Conservation (phyloP, 1,139 yeast genomes). For the Lodderomyces pseudojiufengensis region DNA sequence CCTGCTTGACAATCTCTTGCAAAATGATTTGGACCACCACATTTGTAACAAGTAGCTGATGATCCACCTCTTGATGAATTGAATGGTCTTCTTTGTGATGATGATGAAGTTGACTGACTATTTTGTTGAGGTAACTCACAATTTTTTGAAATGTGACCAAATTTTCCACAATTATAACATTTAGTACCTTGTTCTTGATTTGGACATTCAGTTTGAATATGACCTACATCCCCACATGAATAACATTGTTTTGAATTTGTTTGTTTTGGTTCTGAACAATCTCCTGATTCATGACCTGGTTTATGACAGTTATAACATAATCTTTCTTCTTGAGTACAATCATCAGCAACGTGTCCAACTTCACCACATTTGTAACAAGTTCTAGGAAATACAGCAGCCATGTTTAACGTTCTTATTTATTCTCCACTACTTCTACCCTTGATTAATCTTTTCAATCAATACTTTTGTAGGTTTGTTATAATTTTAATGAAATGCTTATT, state of each 20-base stretch:
- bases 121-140: conserved; percentile 39
- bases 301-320: conserved; percentile 90
- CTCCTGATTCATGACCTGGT: conserved; percentile 87
- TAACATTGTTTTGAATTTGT: conserved; percentile 83
- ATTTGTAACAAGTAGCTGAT: conserved; percentile 73
- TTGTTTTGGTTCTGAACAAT: conserved; percentile 84
- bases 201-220: conserved; percentile 67
- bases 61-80: conserved; percentile 22
- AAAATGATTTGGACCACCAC: conserved; percentile 92
- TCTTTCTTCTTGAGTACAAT: conserved; percentile 77
- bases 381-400: conserved; percentile 64
- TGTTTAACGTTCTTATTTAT: conserved; percentile 12
- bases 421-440: conserved; percentile 2
- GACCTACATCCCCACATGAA: conserved; percentile 77
- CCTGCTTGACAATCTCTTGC: conserved; percentile 88
- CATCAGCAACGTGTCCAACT: conserved; percentile 87
- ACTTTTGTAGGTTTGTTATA: no score
- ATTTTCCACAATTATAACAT: conserved; percentile 60
- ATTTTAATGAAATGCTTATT: no score
- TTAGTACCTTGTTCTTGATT: conserved; percentile 47
- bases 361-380: conserved; percentile 92
- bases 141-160: conserved; percentile 80
- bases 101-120: conserved; percentile 11
- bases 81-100: conserved; percentile 16
- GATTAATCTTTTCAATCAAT: no score